phyloP scores from a whole-genome alignment of 352 stramenopile genomes.

The Pythium volutum region DNA sequence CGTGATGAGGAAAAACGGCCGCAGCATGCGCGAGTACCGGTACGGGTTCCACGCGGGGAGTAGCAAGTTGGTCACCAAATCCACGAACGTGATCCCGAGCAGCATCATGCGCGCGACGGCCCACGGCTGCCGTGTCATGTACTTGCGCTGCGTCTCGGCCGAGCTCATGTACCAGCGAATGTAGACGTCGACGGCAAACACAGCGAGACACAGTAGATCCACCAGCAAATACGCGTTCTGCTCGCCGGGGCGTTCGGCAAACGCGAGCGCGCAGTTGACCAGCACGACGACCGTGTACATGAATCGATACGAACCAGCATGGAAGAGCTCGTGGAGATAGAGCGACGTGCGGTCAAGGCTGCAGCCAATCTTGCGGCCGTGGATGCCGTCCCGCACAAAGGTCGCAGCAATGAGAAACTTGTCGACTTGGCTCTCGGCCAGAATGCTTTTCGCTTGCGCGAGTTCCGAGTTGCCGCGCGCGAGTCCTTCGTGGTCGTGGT shows the following conservation, averaged over 20 bases:
- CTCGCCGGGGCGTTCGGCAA: slow-evolving; percentile 55
- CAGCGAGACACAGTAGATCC: slow-evolving; percentile 58
- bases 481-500: slow-evolving; percentile 1
- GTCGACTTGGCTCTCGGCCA: slow-evolving; percentile 40
- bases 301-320: slow-evolving; percentile 63
- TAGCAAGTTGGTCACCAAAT: slow-evolving; percentile 47
- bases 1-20: slow-evolving; percentile 81
- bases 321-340: slow-evolving; percentile 68
- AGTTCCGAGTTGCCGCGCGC: slow-evolving; percentile 25
- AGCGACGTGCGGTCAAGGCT: slow-evolving; percentile 66
- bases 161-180: slow-evolving; percentile 87
- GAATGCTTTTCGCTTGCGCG: slow-evolving; percentile 23
- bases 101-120: slow-evolving; percentile 62
- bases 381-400: slow-evolving; percentile 79
- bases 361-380: slow-evolving; percentile 84
- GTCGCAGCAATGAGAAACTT: slow-evolving; percentile 72
- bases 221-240: slow-evolving; percentile 58
- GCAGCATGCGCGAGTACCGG: slow-evolving; percentile 58
- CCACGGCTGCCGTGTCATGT: slow-evolving; percentile 72
- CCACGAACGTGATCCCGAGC: slow-evolving; percentile 46
- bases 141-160: slow-evolving; percentile 71
- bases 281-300: slow-evolving; percentile 71
- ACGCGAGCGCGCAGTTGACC: slow-evolving; percentile 61
- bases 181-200: slow-evolving; percentile 61
- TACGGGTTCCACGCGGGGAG: slow-evolving; percentile 56